Evolutionary conservation across 2,329 filamentous ascomycete species (phyloP), one percentile per base, ranked within the genome.

Genomic region (Sphaerulina vaccinii): DNA sequence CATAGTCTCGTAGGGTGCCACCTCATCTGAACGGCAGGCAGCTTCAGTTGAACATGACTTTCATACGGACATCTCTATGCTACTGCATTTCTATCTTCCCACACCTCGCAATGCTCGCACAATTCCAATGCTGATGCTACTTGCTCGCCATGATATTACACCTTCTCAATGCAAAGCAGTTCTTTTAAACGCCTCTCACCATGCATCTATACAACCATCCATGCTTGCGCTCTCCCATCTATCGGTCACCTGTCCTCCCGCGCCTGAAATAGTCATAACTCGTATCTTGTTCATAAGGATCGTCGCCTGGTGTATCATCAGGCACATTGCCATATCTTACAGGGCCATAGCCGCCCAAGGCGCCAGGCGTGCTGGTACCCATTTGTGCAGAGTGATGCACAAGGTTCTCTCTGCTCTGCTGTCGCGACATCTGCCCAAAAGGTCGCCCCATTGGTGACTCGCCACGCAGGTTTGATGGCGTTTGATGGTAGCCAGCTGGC

Each of bases 401-500:
- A 13, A 62, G 62, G 5, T 50, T 52, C 18, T 61, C 58, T 4
- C 55, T 54, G n/a, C 58, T 60, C 38, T 55, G 52, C 46, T 57
- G 61, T 63, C 48, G 61, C 29, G 46, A 46, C 21, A 39, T 43
- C 10, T 43, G 16, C 13, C 51, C 51, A 19, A 50, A 39, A 4
- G 51, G 46, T 29, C 59, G 62, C 1, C 70, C 69, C 23, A 67
- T 68, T 0, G 74, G 73, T 23, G 71, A 74, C 29, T 72, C 69
- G 16, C 74, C 73, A 7, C 75, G 65, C 11, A 75, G 60, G 11
- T 66, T 63, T 4, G 63, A 65, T 2, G 73, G 73, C 10, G 75
- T 75, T 9, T 69, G 67, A 53, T 78, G 75, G 54, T 78, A 78
- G 5, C 75, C 75, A 0, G 67, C 61, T 2, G 75, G 75, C 53